These are phyloP conservation scores for Lachancea nothofagi DNA, from an alignment of 805 yeast species.

Conservation along the genomic window DNA sequence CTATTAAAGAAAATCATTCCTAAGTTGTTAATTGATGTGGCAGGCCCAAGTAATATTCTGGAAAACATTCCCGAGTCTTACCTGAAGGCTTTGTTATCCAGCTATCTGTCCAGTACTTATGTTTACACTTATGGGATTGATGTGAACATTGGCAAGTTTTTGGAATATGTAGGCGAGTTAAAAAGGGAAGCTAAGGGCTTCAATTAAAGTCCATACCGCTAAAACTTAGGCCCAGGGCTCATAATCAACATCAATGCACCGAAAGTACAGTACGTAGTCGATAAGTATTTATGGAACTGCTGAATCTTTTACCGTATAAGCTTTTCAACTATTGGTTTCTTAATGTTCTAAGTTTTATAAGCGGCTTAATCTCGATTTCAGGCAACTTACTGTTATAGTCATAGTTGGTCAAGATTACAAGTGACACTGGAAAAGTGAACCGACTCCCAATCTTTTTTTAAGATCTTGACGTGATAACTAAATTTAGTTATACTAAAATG, in stretches of 20 bases:
- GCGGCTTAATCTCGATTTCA: too few species aligned
- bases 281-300: neutral
- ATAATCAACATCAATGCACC: too few species aligned
- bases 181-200: constrained; percentile 36
- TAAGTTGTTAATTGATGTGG: constrained; percentile 53
- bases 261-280: neutral
- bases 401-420: too few species aligned
- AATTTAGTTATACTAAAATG: too few species aligned
- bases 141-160: constrained; percentile 72
- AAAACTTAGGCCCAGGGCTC: too few species aligned
- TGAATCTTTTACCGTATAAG: neutral
- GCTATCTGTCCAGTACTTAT: constrained; percentile 76
- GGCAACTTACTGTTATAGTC: too few species aligned
- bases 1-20: constrained; percentile 79
- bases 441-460: too few species aligned
- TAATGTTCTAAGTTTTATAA: too few species aligned
- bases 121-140: constrained; percentile 74
- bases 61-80: constrained; percentile 81
- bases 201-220: neutral
- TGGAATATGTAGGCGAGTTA: constrained; percentile 58
- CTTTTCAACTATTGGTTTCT: neutral
- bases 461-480: too few species aligned
- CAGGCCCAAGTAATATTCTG: constrained; percentile 64
- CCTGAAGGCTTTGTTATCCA: constrained; percentile 81
- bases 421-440: too few species aligned